Base-by-base conservation (phyloP, 2,329 filamentous ascomycete genomes). In the Pleomassaria siparia region DNA sequence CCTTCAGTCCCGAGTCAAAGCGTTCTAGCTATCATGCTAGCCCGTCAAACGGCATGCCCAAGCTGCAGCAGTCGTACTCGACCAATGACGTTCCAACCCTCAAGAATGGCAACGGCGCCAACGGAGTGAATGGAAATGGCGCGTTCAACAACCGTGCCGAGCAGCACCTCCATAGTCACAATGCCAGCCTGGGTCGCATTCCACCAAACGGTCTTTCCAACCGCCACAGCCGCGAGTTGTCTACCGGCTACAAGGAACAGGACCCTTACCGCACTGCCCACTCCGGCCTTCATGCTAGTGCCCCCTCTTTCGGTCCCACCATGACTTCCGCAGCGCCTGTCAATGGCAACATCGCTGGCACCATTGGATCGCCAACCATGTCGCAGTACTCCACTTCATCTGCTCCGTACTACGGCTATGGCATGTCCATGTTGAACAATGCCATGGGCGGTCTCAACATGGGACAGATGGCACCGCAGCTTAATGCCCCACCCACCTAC, bases 31-130 rank as follows among this genome's bases (percentile, higher is more conserved):
- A 72, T 40, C 62, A 73, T 77, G 81, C 55, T 77, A 85, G 73
- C 84, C 85, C 44, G 72, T 54, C 53, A 50, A 80, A 87, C 68
- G 78, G 82, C 21, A 82, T 82, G 44, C 87, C 86, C 24, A 90
- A 89, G 75, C 72, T 96, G 48, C 88, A 91, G 72, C 86, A 88
- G 36, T 96, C 92, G 0, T 96, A 89, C 74, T 96, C 94, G 9
- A 85, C 89, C 44, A 94, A 88, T 70, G 91, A 97, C 63, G 80
- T 96, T 16, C 88, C 91, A 4, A 95, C 91, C 7, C 77, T 91
- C 63, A 95, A 94, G 80, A 86, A 79, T 56, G 77, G 81, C 44
- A 80, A 81, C 45, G 78, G 74, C 40, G 71, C 77, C 41, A 74
- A 79, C 40, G 59, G 64, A 28, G 43, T 52, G 28, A 66, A 64